Percentiles rank a stretch among this genome's conserved stretches.
phyloP scores from a whole-genome alignment of 1,284 basidiomycete genomes.

The Puccinia horiana region DNA sequence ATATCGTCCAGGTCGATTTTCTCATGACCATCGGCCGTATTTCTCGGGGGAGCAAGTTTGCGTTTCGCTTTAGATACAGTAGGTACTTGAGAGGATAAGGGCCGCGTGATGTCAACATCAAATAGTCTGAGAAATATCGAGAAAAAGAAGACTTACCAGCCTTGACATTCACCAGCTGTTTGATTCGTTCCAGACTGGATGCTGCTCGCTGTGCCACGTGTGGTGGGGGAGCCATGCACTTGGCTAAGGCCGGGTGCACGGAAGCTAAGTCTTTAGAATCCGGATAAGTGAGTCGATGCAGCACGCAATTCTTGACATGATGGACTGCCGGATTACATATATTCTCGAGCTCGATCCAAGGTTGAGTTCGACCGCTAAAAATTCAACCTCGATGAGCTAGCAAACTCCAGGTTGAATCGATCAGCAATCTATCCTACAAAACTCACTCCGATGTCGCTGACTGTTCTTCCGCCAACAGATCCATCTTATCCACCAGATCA shows the following conservation, averaged over 20 bases:
- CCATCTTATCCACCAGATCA: conserved; percentile 44
- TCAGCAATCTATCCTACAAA: neutral
- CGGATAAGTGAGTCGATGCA: conserved; percentile 29
- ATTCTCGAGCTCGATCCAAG: conserved; percentile 31
- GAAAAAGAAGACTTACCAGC: neutral
- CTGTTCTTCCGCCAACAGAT: conserved; percentile 13
- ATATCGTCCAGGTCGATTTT: conserved; percentile 20
- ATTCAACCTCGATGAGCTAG: neutral
- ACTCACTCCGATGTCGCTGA: neutral
- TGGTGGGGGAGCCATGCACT: conserved; percentile 16
- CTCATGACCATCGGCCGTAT: neutral
- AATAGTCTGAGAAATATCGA: neutral
- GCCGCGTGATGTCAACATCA: neutral
- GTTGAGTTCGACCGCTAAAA: conserved; percentile 4
- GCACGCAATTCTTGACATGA: conserved; percentile 29
- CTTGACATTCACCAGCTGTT: conserved; percentile 33
- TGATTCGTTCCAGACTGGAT: conserved; percentile 17
- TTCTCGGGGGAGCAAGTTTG: neutral
- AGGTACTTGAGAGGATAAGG: neutral
- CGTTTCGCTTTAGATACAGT: neutral
- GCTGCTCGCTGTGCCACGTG: conserved; percentile 19
- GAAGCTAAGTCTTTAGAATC: conserved; percentile 14
- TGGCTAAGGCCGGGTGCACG: conserved; percentile 29
- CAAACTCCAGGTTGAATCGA: neutral
- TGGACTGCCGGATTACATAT: conserved; percentile 37